phyloP scores from a whole-genome alignment of 2,329 filamentous ascomycete genomes.

The Lachnellula cervina region DNA sequence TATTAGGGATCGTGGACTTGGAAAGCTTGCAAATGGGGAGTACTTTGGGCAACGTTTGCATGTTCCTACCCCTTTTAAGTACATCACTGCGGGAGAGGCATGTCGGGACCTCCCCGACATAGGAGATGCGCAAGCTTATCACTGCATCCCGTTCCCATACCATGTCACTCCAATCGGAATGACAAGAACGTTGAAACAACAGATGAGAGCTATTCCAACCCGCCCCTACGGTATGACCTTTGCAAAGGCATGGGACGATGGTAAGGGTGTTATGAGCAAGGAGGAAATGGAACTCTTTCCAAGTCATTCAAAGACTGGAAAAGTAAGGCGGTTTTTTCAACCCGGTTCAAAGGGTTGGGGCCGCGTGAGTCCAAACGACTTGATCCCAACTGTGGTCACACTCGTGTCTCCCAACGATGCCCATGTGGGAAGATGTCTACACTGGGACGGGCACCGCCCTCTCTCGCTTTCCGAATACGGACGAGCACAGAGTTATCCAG shows the following conservation, averaged over 20 bases:
- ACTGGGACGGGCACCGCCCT: slow-evolving; percentile 61
- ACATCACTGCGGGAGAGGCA: slow-evolving; percentile 48
- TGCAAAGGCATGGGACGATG: slow-evolving; percentile 39
- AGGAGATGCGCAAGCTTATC: slow-evolving; percentile 54
- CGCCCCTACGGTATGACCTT: slow-evolving; percentile 53
- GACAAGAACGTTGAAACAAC: slow-evolving; percentile 16
- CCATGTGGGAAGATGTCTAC: slow-evolving; percentile 50
- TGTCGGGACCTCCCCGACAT: slow-evolving; percentile 58
- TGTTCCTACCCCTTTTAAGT: slow-evolving; percentile 54
- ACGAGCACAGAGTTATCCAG: slow-evolving; percentile 64
- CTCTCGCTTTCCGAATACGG: slow-evolving; percentile 63
- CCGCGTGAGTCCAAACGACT: slow-evolving; percentile 45
- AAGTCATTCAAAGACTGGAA: slow-evolving; percentile 16
- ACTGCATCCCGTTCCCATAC: slow-evolving; percentile 63
- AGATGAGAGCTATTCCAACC: slow-evolving; percentile 56
- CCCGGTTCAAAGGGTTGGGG: slow-evolving; percentile 39
- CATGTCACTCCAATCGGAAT: slow-evolving; percentile 49
- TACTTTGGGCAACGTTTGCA: slow-evolving; percentile 51
- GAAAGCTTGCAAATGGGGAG: slow-evolving; percentile 54
- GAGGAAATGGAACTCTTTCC: slow-evolving; percentile 40
- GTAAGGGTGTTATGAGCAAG: slow-evolving; percentile 34
- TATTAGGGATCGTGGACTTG: slow-evolving; percentile 40
- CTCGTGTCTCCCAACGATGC: slow-evolving; percentile 45
- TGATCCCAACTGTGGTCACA: slow-evolving; percentile 63
- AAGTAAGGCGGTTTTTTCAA: slow-evolving; percentile 14